phyloP scores from a whole-genome alignment of 2,329 filamentous ascomycete genomes.

The Beauveria sp. region DNA sequence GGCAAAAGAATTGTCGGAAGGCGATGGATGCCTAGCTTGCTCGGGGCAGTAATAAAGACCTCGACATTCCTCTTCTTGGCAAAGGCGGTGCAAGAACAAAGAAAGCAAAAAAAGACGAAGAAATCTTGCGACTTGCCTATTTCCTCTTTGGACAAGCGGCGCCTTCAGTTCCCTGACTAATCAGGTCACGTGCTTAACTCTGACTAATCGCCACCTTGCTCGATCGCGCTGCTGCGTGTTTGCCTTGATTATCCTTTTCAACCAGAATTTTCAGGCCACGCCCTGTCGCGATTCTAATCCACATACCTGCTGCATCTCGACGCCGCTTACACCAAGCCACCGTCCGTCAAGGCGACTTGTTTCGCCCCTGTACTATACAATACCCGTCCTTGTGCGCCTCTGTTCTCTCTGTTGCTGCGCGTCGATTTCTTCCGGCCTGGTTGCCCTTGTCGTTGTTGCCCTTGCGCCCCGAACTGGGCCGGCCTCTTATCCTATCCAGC shows the following conservation, averaged over 20 bases:
- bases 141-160: not conserved
- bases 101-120: not conserved
- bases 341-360: not conserved
- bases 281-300: constrained; percentile 12
- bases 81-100: not conserved
- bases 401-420: not conserved
- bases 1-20: not conserved
- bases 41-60: not conserved
- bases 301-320: constrained; percentile 1
- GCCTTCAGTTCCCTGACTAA: not conserved
- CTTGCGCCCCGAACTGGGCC: not conserved
- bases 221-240: constrained; percentile 4
- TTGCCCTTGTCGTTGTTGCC: not conserved
- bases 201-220: constrained; percentile 3
- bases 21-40: constrained; percentile 4
- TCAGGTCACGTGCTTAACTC: constrained; percentile 1
- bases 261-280: constrained; percentile 30
- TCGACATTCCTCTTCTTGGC: not conserved
- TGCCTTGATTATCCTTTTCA: constrained; percentile 18
- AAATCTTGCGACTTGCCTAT: not conserved
- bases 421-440: not conserved
- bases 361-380: constrained; percentile 6
- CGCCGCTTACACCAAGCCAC: constrained; percentile 10
- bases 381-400: constrained; percentile 7
- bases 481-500: not conserved